Conservation (phyloP, 768 basidiomycete genomes). For the Cystofilobasidium ferigula region DNA sequence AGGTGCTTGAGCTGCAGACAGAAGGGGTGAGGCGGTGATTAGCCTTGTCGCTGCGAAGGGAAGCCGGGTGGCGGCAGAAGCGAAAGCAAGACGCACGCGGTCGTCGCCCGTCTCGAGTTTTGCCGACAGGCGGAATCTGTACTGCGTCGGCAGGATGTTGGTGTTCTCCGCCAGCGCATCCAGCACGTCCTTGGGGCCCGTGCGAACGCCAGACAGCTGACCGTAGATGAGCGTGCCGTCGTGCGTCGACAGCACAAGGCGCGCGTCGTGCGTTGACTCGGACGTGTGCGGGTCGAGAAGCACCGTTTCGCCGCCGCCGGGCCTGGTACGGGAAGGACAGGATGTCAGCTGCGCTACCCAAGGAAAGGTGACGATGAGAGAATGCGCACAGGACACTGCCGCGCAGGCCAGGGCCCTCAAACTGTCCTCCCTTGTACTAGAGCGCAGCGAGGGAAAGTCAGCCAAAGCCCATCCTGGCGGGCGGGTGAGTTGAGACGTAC, state of each 20-base stretch:
- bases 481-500: not conserved
- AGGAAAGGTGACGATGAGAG: not conserved
- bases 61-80: not conserved
- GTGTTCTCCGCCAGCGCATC: slow-evolving; percentile 28
- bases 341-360: too few relatives aligned
- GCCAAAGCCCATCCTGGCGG: not conserved
- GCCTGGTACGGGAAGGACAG: slow-evolving; percentile 12
- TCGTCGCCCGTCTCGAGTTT: slow-evolving; percentile 31
- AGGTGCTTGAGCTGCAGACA: slow-evolving; percentile 28
- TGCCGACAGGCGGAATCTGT: slow-evolving; percentile 27
- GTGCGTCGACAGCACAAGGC: not conserved
- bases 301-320: not conserved
- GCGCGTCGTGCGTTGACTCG: not conserved
- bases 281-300: not conserved
- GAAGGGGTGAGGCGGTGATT: not conserved
- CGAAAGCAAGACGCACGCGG: not conserved
- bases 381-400: not conserved
- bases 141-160: slow-evolving; percentile 25
- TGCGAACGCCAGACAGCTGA: slow-evolving; percentile 29
- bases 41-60: too few relatives aligned
- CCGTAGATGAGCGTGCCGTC: slow-evolving; percentile 28
- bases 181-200: slow-evolving; percentile 30
- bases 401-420: slow-evolving; percentile 26
- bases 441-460: not conserved
- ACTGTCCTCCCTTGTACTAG: slow-evolving; percentile 28